Evolutionary conservation across 257 asterid species (phyloP), one percentile per base, ranked within the genome.

Genomic region (Lycium ferocissimum): DNA sequence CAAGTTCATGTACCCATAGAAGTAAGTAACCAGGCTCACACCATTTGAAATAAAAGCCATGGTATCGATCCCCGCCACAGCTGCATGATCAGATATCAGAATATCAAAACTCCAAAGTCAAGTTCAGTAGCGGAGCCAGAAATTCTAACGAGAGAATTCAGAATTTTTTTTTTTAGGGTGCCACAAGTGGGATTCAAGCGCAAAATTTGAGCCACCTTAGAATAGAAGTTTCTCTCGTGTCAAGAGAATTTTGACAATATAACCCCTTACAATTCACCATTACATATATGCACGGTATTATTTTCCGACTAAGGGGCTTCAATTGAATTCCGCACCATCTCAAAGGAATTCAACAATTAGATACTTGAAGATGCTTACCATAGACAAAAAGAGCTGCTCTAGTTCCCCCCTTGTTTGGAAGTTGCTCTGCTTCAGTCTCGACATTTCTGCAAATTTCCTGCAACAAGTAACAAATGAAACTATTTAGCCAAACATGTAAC

Each of bases 1-100:
- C 76, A 93, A 88, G 86, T 92, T 87, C 95, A 93, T 90, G 88
- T 91, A 89, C 87, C 88, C 87, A 4, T 88, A 86, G 86, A 93
- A 93, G 85, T 92, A 93, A 86, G 93, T 93, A 76, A 92, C 92
- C 86, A 93, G 69, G 89, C 94, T 93, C 89, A 91, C 94, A 91
- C 88, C 87, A 82, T 91, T 91, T 13, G 94, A 92, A 11, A 91
- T 90, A 65, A 90, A 86, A 1, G 93, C 95, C 94, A 93, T 92
- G 84, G 90, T 91, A 79, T 92, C 97, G 81, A 93, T 79, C 78
- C 89, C 93, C 78, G 49, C 92, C 88, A 92, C 79, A 35, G 85
- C 97, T 93, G 57, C 85, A 83, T 2, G 63, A 76, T 76, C 14
- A 4, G n/a, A 66, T 26, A 0, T 35, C n/a, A 51, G 45, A 53